Evolutionary conservation across 305 asterid species (phyloP).

Genomic region (Fraxinus latifolia): DNA sequence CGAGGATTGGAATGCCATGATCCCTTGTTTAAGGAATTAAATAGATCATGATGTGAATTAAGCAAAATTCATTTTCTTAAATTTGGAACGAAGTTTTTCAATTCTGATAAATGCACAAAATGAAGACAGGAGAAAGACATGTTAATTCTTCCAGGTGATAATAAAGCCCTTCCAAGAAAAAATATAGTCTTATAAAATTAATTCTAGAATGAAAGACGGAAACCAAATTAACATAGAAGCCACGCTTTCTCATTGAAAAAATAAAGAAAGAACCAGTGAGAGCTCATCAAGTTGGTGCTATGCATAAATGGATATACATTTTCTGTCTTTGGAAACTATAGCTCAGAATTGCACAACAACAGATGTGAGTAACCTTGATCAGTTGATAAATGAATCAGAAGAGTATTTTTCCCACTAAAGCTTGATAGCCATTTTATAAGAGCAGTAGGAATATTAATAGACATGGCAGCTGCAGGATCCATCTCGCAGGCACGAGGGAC

Average conservation of each 20-base stretch:
- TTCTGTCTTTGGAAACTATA: neutral
- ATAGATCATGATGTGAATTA: neutral
- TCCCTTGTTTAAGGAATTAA: neutral
- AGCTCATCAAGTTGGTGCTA: neutral
- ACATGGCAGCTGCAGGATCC: slow-evolving; percentile 78
- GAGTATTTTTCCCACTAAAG: slow-evolving; percentile 38
- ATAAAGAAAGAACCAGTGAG: neutral
- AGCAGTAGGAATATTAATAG: slow-evolving; percentile 72
- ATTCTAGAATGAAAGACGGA: neutral
- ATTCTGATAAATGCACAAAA: neutral
- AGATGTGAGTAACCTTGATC: slow-evolving; percentile 68
- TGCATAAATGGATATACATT: neutral
- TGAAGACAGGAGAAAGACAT: neutral
- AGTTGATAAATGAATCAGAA: slow-evolving; percentile 83
- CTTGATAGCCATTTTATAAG: slow-evolving; percentile 75
- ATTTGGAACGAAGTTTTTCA: neutral
- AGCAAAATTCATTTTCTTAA: slow-evolving; percentile 4
- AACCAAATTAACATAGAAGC: neutral
- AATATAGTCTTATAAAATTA: neutral
- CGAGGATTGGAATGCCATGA: neutral
- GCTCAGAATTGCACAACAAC: neutral
- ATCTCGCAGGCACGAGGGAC: slow-evolving; percentile 83
- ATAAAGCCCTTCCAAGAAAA: neutral
- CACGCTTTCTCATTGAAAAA: neutral
- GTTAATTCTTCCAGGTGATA: neutral